Base-by-base conservation (phyloP, 345 rosid species). In the Acer yangbiense region DNA sequence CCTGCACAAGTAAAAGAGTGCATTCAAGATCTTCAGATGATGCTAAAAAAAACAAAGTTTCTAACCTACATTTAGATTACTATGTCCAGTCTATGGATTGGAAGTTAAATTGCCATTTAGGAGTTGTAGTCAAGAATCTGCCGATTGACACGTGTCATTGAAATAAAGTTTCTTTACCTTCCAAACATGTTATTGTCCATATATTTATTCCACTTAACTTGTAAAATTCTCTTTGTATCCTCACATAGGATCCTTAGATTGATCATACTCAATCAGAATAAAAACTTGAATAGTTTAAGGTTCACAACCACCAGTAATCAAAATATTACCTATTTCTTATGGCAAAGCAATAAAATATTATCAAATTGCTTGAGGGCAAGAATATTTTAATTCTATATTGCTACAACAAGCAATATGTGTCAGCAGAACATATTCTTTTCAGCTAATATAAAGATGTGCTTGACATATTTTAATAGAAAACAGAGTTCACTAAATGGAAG, bases 1-100 rank as follows among this genome's bases (percentile, higher is more conserved):
- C 89, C 89, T 86, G 87, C 73, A 64, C 57, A 50, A 41, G 16
- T 20, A n/a, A 50, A 27, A 27, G 7, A 25, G 66, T 41, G 65
- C 23, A 64, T 71, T 25, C 12, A 17, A 78, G 44, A 50, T 25
- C 14, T 4, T 32, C 18, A 14, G 39, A 55, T 10, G 35, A 70
- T 20, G 32, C 44, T 17, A 39, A 50, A 48, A 50, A 48, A 43
- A 1, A 43, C 46, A 43, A 43, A 13, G 23, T 64, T 74, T 39
- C 52, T 3, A 17, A 25, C 48, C 4, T 41, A 60, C 1, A 41
- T 1, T 52, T 7, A 35, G 25, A 32, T 20, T 48, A 6, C 20
- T 46, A 20, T 27, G 23, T 29, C 60, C 6, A 29, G 35, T 32
- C 63, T 21, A 52, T 23, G 21, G 43, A 73, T 52, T 25, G 27